Conservation (phyloP, 805 yeast species). For the Candida khao-thaluensis region DNA sequence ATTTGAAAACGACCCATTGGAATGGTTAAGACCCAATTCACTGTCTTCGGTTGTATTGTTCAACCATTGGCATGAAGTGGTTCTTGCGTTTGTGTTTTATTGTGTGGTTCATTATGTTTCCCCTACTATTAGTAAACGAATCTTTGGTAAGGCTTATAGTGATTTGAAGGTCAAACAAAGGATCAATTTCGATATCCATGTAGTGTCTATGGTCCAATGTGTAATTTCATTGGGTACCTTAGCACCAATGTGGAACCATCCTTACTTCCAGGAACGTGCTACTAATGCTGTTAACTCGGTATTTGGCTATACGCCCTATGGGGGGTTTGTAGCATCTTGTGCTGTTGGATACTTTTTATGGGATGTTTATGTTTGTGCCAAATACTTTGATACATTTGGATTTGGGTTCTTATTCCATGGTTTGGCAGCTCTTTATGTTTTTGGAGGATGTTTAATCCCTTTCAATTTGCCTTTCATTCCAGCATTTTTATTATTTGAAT, state of each 20-base stretch:
- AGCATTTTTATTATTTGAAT: constrained; percentile 78
- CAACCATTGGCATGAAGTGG: constrained; percentile 76
- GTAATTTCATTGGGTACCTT: constrained; percentile 58
- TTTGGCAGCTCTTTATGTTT: constrained; percentile 73
- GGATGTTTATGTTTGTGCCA: constrained; percentile 75
- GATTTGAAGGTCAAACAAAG: constrained; percentile 43
- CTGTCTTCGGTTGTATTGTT: constrained; percentile 41
- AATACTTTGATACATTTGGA: constrained; percentile 70
- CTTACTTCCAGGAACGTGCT: constrained; percentile 36
- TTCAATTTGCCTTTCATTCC: constrained; percentile 81
- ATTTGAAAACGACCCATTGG: constrained; percentile 39
- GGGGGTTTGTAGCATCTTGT: constrained; percentile 68
- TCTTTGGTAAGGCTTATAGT: constrained; percentile 58
- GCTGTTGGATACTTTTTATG: constrained; percentile 88
- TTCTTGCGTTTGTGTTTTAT: constrained; percentile 61
- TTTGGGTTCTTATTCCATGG: constrained; percentile 82
- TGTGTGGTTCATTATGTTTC: constrained; percentile 51
- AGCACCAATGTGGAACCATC: constrained; percentile 64
- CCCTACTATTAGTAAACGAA: constrained; percentile 45
- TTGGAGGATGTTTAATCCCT: constrained; percentile 62
- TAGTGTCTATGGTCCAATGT: constrained; percentile 85
- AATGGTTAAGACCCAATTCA: constrained; percentile 45
- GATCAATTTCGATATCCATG: constrained; percentile 84
- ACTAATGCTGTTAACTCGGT: constrained; percentile 45
- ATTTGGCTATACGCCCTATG: constrained; percentile 71